phyloP scores from a whole-genome alignment of 352 stramenopile genomes.

The Globisporangium cystogenes region DNA sequence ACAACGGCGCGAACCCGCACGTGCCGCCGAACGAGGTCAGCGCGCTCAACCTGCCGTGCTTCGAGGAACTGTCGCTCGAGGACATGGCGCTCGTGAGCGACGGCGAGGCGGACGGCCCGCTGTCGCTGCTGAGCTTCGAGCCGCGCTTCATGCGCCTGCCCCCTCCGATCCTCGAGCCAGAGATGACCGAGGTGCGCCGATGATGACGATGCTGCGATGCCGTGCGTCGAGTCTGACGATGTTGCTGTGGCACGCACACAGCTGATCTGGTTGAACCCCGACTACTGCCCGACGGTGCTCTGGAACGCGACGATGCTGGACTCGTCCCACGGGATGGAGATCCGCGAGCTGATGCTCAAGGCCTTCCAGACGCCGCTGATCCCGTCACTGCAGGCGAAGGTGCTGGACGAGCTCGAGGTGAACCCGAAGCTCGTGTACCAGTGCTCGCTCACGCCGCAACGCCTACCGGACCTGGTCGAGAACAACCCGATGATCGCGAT shows the following conservation, averaged over 20 bases:
- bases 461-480: conserved; percentile 95
- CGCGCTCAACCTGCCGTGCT: conserved; percentile 58
- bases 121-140: conserved; percentile 86
- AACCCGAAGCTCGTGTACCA: conserved; percentile 90
- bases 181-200: conserved; percentile 66
- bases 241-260: neutral
- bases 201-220: too few relatives aligned
- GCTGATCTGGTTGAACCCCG: conserved; percentile 90
- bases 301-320: conserved; percentile 91
- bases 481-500: conserved; percentile 98
- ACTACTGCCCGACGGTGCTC: conserved; percentile 87
- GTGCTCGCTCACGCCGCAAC: conserved; percentile 90
- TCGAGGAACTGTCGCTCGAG: conserved; percentile 65
- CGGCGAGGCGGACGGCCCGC: conserved; percentile 25
- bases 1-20: conserved; percentile 70
- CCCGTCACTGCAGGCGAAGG: conserved; percentile 86
- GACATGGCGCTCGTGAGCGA: conserved; percentile 59
- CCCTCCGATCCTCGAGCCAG: conserved; percentile 79
- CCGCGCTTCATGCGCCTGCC: conserved; percentile 84
- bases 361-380: conserved; percentile 88
- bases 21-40: conserved; percentile 69
- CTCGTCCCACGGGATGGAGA: conserved; percentile 74
- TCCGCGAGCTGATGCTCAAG: conserved; percentile 88
- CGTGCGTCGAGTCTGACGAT: neutral
- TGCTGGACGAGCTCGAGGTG: conserved; percentile 84